Percentiles rank a stretch among this genome's conserved stretches.
phyloP scores from a whole-genome alignment of 2,329 filamentous ascomycete species.

The Xylaria digitata region DNA sequence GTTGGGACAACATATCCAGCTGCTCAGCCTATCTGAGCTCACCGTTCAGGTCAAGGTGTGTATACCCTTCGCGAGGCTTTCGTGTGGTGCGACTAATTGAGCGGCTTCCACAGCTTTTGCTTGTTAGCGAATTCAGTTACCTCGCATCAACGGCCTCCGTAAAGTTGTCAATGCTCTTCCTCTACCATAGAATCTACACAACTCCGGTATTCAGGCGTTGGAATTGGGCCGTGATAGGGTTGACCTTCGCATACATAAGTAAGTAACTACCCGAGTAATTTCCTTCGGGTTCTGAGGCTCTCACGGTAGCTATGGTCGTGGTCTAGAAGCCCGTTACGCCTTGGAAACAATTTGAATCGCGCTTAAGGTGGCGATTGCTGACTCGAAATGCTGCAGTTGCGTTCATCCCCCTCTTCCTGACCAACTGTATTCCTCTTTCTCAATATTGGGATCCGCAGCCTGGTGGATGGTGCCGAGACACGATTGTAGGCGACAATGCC shows the following conservation, averaged over 20 bases:
- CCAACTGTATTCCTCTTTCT: constrained; percentile 49
- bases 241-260: constrained; percentile 44
- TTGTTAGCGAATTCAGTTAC: constrained; percentile 47
- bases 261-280: not conserved
- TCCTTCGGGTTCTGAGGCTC: not conserved
- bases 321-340: not conserved
- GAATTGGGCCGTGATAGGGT: constrained; percentile 43
- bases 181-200: constrained; percentile 49
- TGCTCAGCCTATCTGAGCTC: constrained; percentile 25
- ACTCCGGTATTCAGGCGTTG: constrained; percentile 45
- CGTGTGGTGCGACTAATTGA: constrained; percentile 18
- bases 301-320: not conserved
- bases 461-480: constrained; percentile 54
- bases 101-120: constrained; percentile 28
- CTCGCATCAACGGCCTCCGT: constrained; percentile 45
- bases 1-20: constrained; percentile 39
- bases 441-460: constrained; percentile 49
- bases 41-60: constrained; percentile 34
- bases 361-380: not conserved
- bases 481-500: constrained; percentile 40
- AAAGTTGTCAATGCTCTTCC: constrained; percentile 50
- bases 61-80: constrained; percentile 1
- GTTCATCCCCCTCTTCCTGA: constrained; percentile 49
- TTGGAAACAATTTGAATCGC: not conserved
- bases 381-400: constrained; percentile 34